Conservation (phyloP, 2,329 filamentous ascomycete genomes). For the Aspergillus cejpii region DNA sequence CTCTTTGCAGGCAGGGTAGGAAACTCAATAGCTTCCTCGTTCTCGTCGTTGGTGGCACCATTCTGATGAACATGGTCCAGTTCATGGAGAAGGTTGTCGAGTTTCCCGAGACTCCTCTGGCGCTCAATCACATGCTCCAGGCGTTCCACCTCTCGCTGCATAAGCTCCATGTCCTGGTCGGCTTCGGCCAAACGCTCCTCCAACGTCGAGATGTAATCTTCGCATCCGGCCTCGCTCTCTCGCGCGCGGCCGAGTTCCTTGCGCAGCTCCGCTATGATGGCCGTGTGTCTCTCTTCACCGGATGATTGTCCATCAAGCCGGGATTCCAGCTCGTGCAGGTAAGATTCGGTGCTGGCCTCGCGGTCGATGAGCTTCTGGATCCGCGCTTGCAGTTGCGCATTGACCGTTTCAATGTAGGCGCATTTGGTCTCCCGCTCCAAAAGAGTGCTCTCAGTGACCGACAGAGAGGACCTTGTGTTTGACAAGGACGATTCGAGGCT, state of each 20-base stretch:
- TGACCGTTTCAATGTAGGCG: constrained; percentile 87
- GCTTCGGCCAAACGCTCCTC: constrained; percentile 93
- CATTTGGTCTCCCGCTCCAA: constrained; percentile 92
- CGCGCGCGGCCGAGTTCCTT: constrained; percentile 84
- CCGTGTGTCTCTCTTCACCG: constrained; percentile 86
- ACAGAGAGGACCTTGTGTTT: constrained; percentile 74
- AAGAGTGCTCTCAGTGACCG: constrained; percentile 75
- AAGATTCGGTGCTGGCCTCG: constrained; percentile 84
- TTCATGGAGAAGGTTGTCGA: constrained; percentile 87
- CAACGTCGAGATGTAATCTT: constrained; percentile 95
- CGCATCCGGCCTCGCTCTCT: constrained; percentile 82
- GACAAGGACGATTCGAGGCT: constrained; percentile 85
- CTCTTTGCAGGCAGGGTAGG: constrained; percentile 12
- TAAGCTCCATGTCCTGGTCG: constrained; percentile 90
- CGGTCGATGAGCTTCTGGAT: constrained; percentile 91
- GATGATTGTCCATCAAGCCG: constrained; percentile 85
- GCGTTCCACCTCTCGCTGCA: constrained; percentile 93
- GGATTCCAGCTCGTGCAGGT: constrained; percentile 82
- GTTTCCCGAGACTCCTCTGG: constrained; percentile 86
- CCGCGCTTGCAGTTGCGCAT: constrained; percentile 77
- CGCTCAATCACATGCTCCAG: constrained; percentile 93
- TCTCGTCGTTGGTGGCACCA: constrained; percentile 28
- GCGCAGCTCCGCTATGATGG: constrained; percentile 76
- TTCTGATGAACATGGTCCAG: constrained; percentile 66
- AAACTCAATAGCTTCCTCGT: constrained; percentile 12